These are phyloP conservation scores for Mycena kentingensis DNA, from an alignment of 768 basidiomycete genomes.

Conservation along the genomic window DNA sequence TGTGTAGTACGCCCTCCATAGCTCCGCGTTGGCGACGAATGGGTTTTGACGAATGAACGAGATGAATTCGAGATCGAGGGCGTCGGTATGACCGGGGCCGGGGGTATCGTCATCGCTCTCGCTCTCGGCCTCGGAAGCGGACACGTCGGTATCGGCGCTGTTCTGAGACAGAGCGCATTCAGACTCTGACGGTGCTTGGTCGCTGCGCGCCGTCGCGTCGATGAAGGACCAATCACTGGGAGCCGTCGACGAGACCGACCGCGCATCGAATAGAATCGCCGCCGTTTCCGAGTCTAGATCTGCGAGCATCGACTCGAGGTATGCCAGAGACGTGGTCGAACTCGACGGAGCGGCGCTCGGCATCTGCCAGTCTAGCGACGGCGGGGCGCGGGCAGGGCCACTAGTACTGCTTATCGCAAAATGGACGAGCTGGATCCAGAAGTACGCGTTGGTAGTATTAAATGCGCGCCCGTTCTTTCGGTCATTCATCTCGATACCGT, in stretches of 20 bases:
- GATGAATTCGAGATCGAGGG: not conserved
- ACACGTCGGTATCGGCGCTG: not conserved
- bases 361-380: not conserved
- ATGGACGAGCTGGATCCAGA: not conserved
- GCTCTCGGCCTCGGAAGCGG: not conserved
- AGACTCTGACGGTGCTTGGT: too few relatives aligned
- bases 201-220: not conserved
- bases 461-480: not conserved
- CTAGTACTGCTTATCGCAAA: not conserved
- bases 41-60: not conserved
- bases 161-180: too few relatives aligned
- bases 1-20: not conserved
- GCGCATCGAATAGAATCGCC: not conserved
- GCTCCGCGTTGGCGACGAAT: not conserved
- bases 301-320: not conserved
- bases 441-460: not conserved
- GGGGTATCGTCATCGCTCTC: not conserved
- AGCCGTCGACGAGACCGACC: not conserved
- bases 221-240: not conserved
- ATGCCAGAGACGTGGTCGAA: not conserved
- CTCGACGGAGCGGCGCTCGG: too few relatives aligned
- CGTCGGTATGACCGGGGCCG: not conserved
- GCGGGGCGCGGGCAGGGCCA: too few relatives aligned
- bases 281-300: not conserved
- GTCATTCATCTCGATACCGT: not conserved